These are phyloP conservation scores for Chalciporus piperatus DNA, from an alignment of 768 basidiomycete species.

Conservation along the genomic window DNA sequence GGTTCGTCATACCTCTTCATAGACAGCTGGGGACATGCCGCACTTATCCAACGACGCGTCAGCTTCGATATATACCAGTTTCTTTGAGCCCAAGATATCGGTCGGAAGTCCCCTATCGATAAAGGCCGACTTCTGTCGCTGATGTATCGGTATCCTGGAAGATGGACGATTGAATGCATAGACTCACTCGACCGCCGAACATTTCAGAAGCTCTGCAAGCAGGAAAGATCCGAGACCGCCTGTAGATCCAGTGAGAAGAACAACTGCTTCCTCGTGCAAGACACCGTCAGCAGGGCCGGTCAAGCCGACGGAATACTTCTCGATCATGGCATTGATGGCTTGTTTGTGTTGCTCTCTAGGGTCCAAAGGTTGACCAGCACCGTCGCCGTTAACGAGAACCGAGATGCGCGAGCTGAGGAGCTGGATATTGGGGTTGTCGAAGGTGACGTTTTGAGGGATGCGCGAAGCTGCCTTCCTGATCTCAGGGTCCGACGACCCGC, in stretches of 20 bases:
- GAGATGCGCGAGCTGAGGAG: conserved; percentile 27
- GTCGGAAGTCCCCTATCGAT: conserved; percentile 31
- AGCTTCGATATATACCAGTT: conserved; percentile 36
- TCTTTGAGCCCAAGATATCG: conserved; percentile 25
- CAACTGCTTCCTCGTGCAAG: conserved; percentile 17
- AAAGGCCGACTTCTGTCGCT: conserved; percentile 31
- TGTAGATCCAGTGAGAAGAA: conserved; percentile 41
- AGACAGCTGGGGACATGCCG: conserved; percentile 26
- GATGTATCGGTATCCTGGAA: conserved; percentile 9
- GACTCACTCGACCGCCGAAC: conserved; percentile 22
- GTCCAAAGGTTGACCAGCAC: background rate
- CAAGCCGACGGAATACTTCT: conserved; percentile 34
- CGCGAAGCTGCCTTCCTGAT: conserved; percentile 23
- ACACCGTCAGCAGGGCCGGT: conserved; percentile 9
- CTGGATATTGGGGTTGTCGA: conserved; percentile 40
- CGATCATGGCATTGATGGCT: conserved; percentile 38
- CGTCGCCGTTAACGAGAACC: conserved; percentile 4
- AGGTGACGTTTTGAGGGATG: conserved; percentile 34
- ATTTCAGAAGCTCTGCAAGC: conserved; percentile 28
- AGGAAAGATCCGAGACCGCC: conserved; percentile 40
- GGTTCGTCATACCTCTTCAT: conserved; percentile 14
- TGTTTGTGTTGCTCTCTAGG: conserved; percentile 8
- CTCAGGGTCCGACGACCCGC: conserved; percentile 29
- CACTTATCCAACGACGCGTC: conserved; percentile 28
- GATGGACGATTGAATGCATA: conserved; percentile 35